These are phyloP conservation scores for Dendrocalamus latiflorus DNA, from an alignment of 202 grass and related monocot species.

Conservation along the genomic window DNA sequence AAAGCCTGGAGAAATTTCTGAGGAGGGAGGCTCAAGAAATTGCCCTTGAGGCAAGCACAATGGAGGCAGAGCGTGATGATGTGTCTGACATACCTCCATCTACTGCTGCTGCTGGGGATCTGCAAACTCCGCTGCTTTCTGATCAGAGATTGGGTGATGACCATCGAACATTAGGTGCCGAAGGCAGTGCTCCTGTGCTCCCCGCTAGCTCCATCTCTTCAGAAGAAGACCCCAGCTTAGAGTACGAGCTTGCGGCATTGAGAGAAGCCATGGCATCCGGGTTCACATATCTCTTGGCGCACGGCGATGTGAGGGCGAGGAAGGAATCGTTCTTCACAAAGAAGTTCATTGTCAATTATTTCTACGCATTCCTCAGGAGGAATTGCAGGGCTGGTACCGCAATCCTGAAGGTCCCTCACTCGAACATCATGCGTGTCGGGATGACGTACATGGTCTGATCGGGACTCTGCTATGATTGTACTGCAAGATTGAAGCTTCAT, in stretches of 20 bases:
- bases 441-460: slow-evolving; percentile 97
- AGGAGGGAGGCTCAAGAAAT: slow-evolving; percentile 77
- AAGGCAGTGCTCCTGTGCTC: too few relatives aligned
- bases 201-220: slow-evolving; percentile 40
- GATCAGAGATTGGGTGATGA: too few relatives aligned
- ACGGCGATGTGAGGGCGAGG: slow-evolving; percentile 80
- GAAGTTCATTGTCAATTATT: slow-evolving; percentile 94
- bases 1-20: slow-evolving; percentile 88
- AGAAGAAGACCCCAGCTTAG: slow-evolving; percentile 80
- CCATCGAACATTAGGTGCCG: too few relatives aligned
- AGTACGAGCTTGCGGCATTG: slow-evolving; percentile 78
- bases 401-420: slow-evolving; percentile 80
- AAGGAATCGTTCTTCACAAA: slow-evolving; percentile 90
- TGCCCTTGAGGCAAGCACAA: slow-evolving; percentile 48
- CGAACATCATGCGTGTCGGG: slow-evolving; percentile 86
- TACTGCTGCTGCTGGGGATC: slow-evolving; percentile 25
- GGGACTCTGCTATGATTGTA: background rate
- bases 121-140: too few relatives aligned
- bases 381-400: slow-evolving; percentile 97
- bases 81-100: slow-evolving; percentile 34
- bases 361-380: slow-evolving; percentile 85
- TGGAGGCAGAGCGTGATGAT: slow-evolving; percentile 45
- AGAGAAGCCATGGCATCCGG: slow-evolving; percentile 89
- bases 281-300: slow-evolving; percentile 89
- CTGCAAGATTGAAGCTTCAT: background rate